These are phyloP conservation scores for Yamadazyma epiphylla DNA, from an alignment of 1,139 yeast genomes.

Conservation along the genomic window DNA sequence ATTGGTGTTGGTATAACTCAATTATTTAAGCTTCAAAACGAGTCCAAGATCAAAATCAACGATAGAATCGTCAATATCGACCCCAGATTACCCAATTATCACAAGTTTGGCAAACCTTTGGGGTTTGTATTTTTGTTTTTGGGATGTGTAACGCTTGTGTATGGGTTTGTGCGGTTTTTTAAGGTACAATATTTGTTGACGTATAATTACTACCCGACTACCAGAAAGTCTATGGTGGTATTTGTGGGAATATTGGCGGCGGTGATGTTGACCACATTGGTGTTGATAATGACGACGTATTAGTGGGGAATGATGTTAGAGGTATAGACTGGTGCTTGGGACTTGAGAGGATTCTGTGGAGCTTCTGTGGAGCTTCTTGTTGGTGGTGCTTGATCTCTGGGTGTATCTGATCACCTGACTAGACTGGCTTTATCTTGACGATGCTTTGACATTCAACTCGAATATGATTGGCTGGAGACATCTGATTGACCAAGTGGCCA, in stretches of 20 bases:
- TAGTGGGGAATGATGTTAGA: too few relatives aligned
- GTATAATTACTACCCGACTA: conserved; percentile 26
- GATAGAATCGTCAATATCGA: conserved; percentile 9
- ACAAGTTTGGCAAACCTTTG: conserved; percentile 30
- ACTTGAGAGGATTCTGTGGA: too few relatives aligned
- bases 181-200: conserved; percentile 28
- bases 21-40: conserved; percentile 30
- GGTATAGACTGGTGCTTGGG: too few relatives aligned
- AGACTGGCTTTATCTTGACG: too few relatives aligned
- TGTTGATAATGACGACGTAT: conserved; percentile 16
- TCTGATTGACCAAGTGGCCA: too few relatives aligned
- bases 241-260: conserved; percentile 18
- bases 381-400: too few relatives aligned
- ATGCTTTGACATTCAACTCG: too few relatives aligned
- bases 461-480: too few relatives aligned
- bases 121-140: conserved; percentile 32
- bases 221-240: conserved; percentile 20
- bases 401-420: too few relatives aligned
- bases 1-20: conserved; percentile 43
- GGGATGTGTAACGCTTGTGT: conserved; percentile 32
- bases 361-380: too few relatives aligned
- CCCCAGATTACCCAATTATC: background rate
- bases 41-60: conserved; percentile 16
- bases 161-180: conserved; percentile 33
- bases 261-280: conserved; percentile 21